Conservation (phyloP, 441 rosid genomes). For the Codiaeum variegatum region DNA sequence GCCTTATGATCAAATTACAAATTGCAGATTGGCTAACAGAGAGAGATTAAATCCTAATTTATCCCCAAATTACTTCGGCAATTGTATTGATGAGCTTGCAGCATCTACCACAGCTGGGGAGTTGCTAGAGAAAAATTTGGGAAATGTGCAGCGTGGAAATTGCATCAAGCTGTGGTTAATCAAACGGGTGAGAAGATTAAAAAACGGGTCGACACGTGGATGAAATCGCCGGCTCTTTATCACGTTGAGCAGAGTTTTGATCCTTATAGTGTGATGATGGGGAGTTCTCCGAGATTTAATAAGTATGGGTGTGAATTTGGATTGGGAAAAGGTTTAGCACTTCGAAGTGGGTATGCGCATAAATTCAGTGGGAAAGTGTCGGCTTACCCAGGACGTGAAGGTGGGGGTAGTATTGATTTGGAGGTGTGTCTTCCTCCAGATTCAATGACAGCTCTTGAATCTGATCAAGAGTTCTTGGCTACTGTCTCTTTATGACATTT, state of each 20-base stretch:
- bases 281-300: conserved; percentile 76
- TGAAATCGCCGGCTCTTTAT: conserved; percentile 41
- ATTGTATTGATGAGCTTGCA: conserved; percentile 35
- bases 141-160: conserved; percentile 63
- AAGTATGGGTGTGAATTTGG: conserved; percentile 70
- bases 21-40: conserved; percentile 53
- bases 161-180: conserved; percentile 44
- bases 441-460: conserved; percentile 57
- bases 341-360: conserved; percentile 63
- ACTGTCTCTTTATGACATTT: not conserved
- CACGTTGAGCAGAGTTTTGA: conserved; percentile 36
- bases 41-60: conserved; percentile 48
- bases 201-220: conserved; percentile 42
- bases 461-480: conserved; percentile 53
- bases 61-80: conserved; percentile 53
- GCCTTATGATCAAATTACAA: conserved; percentile 33
- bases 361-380: conserved; percentile 74
- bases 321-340: conserved; percentile 62
- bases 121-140: conserved; percentile 42
- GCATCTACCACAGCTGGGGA: conserved; percentile 44
- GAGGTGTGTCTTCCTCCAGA: conserved; percentile 57
- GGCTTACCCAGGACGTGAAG: conserved; percentile 57
- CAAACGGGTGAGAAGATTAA: conserved; percentile 36
- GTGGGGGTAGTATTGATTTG: conserved; percentile 66
- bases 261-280: conserved; percentile 54